Conservation (phyloP, 2,329 filamentous ascomycete genomes). For the Geoglossum cookeanum region DNA sequence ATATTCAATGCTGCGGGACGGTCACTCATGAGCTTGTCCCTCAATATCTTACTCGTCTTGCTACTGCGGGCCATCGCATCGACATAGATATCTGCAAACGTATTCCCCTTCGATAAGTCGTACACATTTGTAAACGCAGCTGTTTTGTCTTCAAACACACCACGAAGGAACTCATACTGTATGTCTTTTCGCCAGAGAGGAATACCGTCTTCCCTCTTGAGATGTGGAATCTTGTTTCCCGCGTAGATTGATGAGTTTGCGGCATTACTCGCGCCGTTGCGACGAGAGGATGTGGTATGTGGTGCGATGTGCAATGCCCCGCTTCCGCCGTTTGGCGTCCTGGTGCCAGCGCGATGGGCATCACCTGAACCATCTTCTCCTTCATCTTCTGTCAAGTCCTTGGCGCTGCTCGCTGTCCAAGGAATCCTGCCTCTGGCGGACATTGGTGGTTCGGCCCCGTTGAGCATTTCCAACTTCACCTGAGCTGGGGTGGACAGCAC, state of each 20-base stretch:
- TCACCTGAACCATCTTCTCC: conserved; percentile 1
- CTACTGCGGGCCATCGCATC: conserved; percentile 97
- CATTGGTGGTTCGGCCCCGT: neutral
- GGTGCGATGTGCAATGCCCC: neutral
- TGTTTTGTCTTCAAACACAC: conserved; percentile 56
- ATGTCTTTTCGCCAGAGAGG: conserved; percentile 77
- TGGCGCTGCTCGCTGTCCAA: neutral
- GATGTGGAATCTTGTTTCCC: conserved; percentile 54
- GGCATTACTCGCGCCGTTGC: conserved; percentile 2
- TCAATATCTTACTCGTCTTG: conserved; percentile 96
- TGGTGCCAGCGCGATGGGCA: neutral
- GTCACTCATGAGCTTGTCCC: conserved; percentile 89
- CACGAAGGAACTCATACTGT: conserved; percentile 67
- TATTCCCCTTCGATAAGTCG: conserved; percentile 52
- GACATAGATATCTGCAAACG: conserved; percentile 90
- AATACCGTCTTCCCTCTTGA: conserved; percentile 79
- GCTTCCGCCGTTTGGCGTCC: neutral
- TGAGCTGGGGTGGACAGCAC: neutral
- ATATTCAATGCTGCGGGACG: conserved; percentile 86
- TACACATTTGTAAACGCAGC: conserved; percentile 83
- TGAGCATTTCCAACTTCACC: neutral
- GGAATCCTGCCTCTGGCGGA: neutral
- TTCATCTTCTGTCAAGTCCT: conserved; percentile 3
- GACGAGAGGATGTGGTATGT: neutral
- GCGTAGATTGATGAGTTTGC: conserved; percentile 28